A percentile compares a stretch with the other conserved stretches of the same genome.
phyloP scores from a whole-genome alignment of 768 basidiomycete genomes.

The Psilocybe sp. region DNA sequence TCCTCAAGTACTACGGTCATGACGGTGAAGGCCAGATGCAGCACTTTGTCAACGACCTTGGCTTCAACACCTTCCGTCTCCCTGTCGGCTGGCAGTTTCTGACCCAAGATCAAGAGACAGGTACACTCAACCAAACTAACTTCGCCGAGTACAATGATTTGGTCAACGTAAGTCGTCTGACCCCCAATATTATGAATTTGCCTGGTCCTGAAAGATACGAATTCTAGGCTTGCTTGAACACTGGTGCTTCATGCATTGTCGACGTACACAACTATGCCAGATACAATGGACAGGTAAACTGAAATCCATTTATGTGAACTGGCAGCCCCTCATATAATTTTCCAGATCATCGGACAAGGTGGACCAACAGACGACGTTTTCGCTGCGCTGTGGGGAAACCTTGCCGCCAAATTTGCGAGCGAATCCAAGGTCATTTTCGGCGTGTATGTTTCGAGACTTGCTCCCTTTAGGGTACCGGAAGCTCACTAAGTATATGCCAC shows the following conservation, averaged over 20 bases:
- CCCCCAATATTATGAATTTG: background rate
- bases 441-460: slow-evolving; percentile 30
- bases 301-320: background rate
- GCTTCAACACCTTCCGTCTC: slow-evolving; percentile 56
- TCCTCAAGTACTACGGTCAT: slow-evolving; percentile 42
- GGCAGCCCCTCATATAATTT: background rate
- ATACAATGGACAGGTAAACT: slow-evolving; percentile 38
- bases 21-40: slow-evolving; percentile 55
- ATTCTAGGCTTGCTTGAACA: slow-evolving; percentile 35
- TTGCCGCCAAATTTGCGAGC: slow-evolving; percentile 48
- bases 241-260: slow-evolving; percentile 52
- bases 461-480: background rate
- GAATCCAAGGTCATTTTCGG: slow-evolving; percentile 46
- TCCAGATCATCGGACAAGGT: slow-evolving; percentile 59
- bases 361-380: slow-evolving; percentile 56
- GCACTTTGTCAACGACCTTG: slow-evolving; percentile 54
- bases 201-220: background rate
- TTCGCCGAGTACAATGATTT: slow-evolving; percentile 49
- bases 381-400: slow-evolving; percentile 47
- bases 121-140: slow-evolving; percentile 38
- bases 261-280: slow-evolving; percentile 64
- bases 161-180: slow-evolving; percentile 33
- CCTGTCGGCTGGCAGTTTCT: slow-evolving; percentile 62
- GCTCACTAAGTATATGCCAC: background rate
- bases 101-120: slow-evolving; percentile 34